Evolutionary conservation across 2,329 filamentous ascomycete genomes (phyloP), one percentile per base, ranked within the genome.

Genomic region (Trichoderma atrobrunneum): DNA sequence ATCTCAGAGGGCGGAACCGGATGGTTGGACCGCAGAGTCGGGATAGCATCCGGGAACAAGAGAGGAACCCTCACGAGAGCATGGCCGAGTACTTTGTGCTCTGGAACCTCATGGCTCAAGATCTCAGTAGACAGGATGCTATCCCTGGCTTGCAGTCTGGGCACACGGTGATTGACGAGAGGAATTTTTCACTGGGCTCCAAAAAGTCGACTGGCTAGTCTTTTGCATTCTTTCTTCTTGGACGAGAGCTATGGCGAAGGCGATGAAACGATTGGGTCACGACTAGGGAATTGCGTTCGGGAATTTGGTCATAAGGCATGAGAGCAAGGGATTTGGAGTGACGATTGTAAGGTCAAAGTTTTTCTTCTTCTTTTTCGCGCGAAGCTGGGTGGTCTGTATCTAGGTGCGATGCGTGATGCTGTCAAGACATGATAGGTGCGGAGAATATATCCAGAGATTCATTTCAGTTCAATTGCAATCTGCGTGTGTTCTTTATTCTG

Each of bases 151-250:
- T 83, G 62, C 78, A 76, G 62, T 80, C 81, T 14, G 82, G 82
- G 1, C 79, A 82, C 72, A 84, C 82, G 14, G 81, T 80, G 12
- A 78, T 83, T 73, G 81, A 83, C 63, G 80, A 82, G 59, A 78
- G 81, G 36, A 82, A 79, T 74, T 82, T 82, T 75, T 73, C 73
- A n/a, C 71, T 77, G 54, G 72, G 36, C 21, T 54, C 28, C 60
- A 73, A 73, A 63, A 36, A 18, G 24, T 34, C 26, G n/a, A 57
- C 30, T n/a, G 18, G 26, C 54, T 34, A 34, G 18, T 34, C 2
- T 39, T 12, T 18, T 28, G 24, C 32, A n/a, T 60, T 32, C 10
- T 32, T 28, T 60, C 21, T 36, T 68, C 43, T 34, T 43, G 56
- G 34, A 30, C 65, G 65, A 62, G 28, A 60, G 39, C 16, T 14